These are phyloP conservation scores for Suillus plorans DNA, from an alignment of 768 basidiomycete genomes.

Conservation along the genomic window DNA sequence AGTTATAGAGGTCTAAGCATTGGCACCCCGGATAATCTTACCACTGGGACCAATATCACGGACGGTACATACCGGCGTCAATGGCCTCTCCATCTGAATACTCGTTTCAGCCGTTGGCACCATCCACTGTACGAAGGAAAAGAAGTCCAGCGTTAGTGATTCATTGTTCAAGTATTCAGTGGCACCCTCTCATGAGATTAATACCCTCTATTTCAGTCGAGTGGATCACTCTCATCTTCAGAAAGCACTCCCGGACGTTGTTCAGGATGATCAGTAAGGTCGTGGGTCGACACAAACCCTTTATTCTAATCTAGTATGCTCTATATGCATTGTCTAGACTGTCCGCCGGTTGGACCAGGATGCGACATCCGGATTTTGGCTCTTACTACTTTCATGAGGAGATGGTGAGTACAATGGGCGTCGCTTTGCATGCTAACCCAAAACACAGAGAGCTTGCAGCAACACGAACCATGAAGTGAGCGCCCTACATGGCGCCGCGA, in stretches of 20 bases:
- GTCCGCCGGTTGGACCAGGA: constrained; percentile 24
- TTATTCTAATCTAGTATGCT: background rate
- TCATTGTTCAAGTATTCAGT: background rate
- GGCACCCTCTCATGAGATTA: background rate
- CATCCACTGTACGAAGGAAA: background rate
- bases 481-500: background rate
- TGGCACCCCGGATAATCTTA: background rate
- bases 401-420: constrained; percentile 25
- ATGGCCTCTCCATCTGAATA: background rate
- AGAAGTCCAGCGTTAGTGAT: constrained; percentile 1
- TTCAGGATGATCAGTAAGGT: background rate
- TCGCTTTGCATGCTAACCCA: constrained; percentile 12
- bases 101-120: background rate
- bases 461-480: constrained; percentile 4
- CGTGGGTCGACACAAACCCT: background rate
- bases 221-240: background rate
- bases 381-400: constrained; percentile 31
- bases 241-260: background rate
- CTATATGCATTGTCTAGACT: background rate
- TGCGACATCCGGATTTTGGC: constrained; percentile 33
- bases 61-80: background rate
- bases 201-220: background rate
- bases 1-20: background rate
- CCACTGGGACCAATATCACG: background rate
- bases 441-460: background rate